Percentiles rank a stretch among this genome's conserved stretches.
Evolutionary conservation across 352 stramenopile genomes (phyloP).

Genomic region (Phytophthora pseudosyringae): DNA sequence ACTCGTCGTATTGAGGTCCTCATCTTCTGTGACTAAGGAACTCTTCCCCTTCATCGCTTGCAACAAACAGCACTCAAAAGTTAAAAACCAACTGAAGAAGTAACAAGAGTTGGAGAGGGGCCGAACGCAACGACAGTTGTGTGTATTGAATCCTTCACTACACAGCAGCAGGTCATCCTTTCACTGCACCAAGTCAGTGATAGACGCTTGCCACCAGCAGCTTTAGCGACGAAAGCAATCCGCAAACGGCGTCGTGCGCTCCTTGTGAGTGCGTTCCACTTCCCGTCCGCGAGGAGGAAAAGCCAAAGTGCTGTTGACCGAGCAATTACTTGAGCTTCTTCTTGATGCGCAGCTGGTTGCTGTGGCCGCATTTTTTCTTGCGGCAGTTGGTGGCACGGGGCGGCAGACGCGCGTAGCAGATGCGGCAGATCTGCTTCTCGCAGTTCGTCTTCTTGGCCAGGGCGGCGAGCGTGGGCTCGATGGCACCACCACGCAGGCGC

Average conservation of each 20-base stretch:
- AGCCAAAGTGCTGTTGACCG: conserved; percentile 3
- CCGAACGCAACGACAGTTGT: conserved; percentile 35
- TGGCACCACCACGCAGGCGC: conserved; percentile 92
- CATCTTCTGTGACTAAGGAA: too few relatives aligned
- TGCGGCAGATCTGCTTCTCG: conserved; percentile 99
- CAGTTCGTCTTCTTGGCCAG: conserved; percentile 99
- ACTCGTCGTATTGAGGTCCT: too few relatives aligned
- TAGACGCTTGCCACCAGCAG: conserved; percentile 7
- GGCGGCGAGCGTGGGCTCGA: conserved; percentile 97
- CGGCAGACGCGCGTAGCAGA: conserved; percentile 99
- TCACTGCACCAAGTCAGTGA: conserved; percentile 27
- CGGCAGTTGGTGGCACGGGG: conserved; percentile 99
- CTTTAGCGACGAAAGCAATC: conserved; percentile 13
- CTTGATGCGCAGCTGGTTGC: conserved; percentile 99
- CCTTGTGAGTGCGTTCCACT: conserved; percentile 23
- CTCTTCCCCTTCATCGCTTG: too few relatives aligned
- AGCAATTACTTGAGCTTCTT: conserved; percentile 99
- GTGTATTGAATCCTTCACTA: conserved; percentile 41
- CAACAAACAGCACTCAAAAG: neutral
- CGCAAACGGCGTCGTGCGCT: conserved; percentile 15
- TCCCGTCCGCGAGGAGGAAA: conserved; percentile 19
- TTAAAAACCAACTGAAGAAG: neutral
- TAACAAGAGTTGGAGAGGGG: conserved; percentile 31
- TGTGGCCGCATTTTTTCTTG: conserved; percentile 99
- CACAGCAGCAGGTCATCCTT: conserved; percentile 1